Evolutionary conservation across 768 basidiomycete genomes (phyloP), one percentile per base, ranked within the genome.

Genomic region (Mycena leptocephala): DNA sequence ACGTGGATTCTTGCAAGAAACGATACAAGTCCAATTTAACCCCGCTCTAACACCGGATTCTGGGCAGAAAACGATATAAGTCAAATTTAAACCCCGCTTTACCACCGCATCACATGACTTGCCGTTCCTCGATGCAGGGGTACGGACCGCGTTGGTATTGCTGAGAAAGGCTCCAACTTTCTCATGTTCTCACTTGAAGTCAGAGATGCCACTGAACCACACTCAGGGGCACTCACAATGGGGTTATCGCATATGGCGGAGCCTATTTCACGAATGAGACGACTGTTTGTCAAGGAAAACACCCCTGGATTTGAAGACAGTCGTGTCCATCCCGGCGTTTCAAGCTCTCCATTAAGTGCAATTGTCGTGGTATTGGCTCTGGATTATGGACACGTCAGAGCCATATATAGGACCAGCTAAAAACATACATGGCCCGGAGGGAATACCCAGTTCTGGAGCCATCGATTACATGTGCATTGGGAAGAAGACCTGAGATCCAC

Each of bases 61-160:
- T n/a, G n/a, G n/a, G n/a, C n/a, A 63, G 39, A 63, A 41, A 22
- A 63, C 41, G 39, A 63, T 16, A 26, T 39, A 37, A 24, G n/a
- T n/a, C n/a, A 11, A 26, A 30, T 2, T 63, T 63, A 39, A 63
- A 63, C 62, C 26, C 62, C 62, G 41, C 39, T 63, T 41, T 63
- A 63, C 11, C 58, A 8, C 62, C 41, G 62, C 41, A 41, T 63
- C 18, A 63, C 24, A 41, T 63, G 59, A 62, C 37, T 24, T 62
- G 18, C 59, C 59, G 62, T 63, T 43, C 35, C 62, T 63, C 62
- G 37, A 43, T 30, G 61, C 62, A 63, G 58, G 32, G 33, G 35
- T 61, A 61, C 58, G 26, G 33, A 61, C n/a, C 58, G 35, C 32
- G 58, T 37, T 37, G 58, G 22, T 61, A 35, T 39, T 14, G 28